Base-by-base conservation (phyloP, 192 early-diverging fungal genomes). In the Podila clonocystis region DNA sequence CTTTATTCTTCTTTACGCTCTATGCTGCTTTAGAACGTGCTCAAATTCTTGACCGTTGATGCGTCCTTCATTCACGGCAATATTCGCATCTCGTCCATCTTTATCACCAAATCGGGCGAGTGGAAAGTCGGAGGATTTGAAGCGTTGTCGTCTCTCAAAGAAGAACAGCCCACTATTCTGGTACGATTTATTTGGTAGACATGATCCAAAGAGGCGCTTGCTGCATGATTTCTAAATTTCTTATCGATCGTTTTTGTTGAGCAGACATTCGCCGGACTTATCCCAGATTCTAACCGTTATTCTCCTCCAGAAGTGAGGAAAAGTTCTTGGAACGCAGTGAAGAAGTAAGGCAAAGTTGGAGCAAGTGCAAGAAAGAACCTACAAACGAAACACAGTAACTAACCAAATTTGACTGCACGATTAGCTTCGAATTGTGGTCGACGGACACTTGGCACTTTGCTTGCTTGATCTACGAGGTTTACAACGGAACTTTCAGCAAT, bases 91-190 rank as follows among this genome's bases (percentile, higher is more conserved):
- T 87, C 87, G 0, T 94, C 94, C 1, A 92, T 99, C 63, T 97
- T 92, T 74, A 93, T 91, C 28, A 98, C 94, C 17, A 90, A 91
- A 65, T 93, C 95, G 11, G 97, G 97, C 58, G 97, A 99, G 82
- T 99, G 96, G 97, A 95, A 91, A 68, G 85, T 99, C 34, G 93
- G 94, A n/a, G 96, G 95, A 4, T 87, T 97, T 48, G 97, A 99
- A 65, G 64, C 93, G 24, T 70, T 95, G 29, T 89, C 91, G 58
- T 90, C 89, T 8, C 73, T 91, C 61, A 94, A 89, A 50, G 93
- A 96, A 68, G 90, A 92, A 49, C 84, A 85, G 48, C 88, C 91
- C 2, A 71, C 91, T 9, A 82, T 95, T 26, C 57, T 91, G 50
- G 88, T 88, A 78, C 78, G 75, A 58, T 19, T 33, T 61, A 17